A percentile compares a stretch with the other conserved stretches of the same genome.
Conservation (phyloP, 257 asterid species). For the Nicotiana attenuata region DNA sequence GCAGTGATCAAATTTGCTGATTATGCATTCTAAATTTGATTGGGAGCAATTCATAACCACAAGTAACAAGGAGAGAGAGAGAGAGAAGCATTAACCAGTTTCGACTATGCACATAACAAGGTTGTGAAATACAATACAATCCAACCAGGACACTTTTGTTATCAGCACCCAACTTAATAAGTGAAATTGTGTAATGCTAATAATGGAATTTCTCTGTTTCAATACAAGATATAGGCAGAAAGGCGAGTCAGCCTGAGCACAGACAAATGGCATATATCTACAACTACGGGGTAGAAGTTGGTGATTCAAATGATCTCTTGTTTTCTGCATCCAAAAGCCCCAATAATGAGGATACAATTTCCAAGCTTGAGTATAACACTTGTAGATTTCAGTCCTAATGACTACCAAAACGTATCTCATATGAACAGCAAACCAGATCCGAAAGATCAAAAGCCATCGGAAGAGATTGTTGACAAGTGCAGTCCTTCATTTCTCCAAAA, state of each 20-base stretch:
- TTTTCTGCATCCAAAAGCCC: constrained; percentile 2
- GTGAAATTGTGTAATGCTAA: background rate
- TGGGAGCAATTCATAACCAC: background rate
- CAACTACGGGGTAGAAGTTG: background rate
- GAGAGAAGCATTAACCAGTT: background rate
- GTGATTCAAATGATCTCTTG: background rate
- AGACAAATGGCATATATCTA: background rate
- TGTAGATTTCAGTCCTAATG: background rate
- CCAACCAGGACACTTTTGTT: background rate
- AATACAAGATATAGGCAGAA: background rate
- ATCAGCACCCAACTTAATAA: background rate
- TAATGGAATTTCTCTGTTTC: background rate
- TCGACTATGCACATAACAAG: background rate
- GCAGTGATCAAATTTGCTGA: background rate
- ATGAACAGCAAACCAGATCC: background rate
- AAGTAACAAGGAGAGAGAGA: background rate
- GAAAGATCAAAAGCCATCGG: background rate
- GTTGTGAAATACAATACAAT: background rate
- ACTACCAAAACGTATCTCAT: background rate
- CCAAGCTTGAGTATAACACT: background rate
- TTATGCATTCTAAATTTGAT: background rate
- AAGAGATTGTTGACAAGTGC: background rate
- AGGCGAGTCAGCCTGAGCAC: background rate
- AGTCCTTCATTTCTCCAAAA: background rate
- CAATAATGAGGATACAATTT: background rate